Evolutionary conservation across 352 stramenopile genomes (phyloP), one percentile per base, ranked within the genome.

Genomic region (Peronospora farinosa): DNA sequence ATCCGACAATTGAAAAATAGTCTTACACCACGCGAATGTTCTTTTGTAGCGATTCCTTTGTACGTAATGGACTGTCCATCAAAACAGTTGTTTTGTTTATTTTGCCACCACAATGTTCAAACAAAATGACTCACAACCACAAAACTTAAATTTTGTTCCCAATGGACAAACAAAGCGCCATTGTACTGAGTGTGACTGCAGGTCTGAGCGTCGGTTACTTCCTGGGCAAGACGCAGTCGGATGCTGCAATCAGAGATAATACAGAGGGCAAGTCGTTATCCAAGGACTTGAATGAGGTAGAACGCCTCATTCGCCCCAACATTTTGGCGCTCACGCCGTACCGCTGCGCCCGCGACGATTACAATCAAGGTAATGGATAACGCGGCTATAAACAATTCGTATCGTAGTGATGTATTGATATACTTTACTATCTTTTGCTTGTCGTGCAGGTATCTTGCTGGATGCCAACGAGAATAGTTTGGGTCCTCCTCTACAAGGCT

Each of bases 401-500:
- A 19, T 51, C 11, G 27, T 37, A 21, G 3, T 25, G 31, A 13
- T 17, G 30, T 39, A 50, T 10, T 37, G 7, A 51, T 25, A 39
- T 27, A 7, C 2, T 27, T 27, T 27, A 7, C 40, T n/a, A 36
- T 8, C 5, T 9, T 54, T 27, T 19, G 13, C 4, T 53, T 31
- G 4, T 25, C 5, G 7, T 39, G 36, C 30, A 90, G 94, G 95
- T 17, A 90, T 98, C 46, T 65, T 99, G 23, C 74, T 99, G 52
- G 96, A 99, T 72, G 96, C 95, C 41, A 99, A 99, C 54, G 96
- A 99, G 74, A 99, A 99, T 74, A 97, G 91, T 44, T 80, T 97
- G 23, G 95, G 96, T 0, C 89, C 96, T 11, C 80, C 92, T 1
- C 61, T 96, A 21, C 69, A 77, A 15, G 80, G 79, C 30, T 72